Evolutionary conservation across 2,329 filamentous ascomycete genomes (phyloP).

Genomic region (Paradendryphiella salina): DNA sequence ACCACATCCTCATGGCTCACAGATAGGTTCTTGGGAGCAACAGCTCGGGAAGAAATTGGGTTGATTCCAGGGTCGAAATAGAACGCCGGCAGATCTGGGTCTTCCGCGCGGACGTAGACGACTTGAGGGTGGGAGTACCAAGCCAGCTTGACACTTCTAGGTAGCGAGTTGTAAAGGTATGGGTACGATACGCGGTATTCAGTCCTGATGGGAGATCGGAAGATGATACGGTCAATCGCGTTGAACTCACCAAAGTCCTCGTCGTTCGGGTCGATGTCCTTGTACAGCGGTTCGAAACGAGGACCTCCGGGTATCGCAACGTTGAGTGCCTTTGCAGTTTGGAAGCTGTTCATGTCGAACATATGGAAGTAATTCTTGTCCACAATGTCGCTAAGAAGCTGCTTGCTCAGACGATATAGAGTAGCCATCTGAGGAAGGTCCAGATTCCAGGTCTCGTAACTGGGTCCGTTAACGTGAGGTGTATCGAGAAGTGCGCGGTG

Average conservation of each 20-base stretch:
- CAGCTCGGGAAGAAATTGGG: constrained; percentile 91
- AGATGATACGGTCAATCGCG: constrained; percentile 98
- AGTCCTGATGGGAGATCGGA: constrained; percentile 89
- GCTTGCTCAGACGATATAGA: constrained; percentile 86
- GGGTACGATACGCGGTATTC: constrained; percentile 95
- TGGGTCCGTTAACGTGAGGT: constrained; percentile 90
- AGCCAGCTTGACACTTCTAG: constrained; percentile 86
- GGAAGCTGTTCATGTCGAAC: constrained; percentile 91
- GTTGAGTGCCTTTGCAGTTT: constrained; percentile 95
- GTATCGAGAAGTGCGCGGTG: constrained; percentile 89
- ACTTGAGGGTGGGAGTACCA: constrained; percentile 95
- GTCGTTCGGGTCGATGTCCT: constrained; percentile 97
- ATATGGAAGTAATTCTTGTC: constrained; percentile 98
- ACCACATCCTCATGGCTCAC: constrained; percentile 91
- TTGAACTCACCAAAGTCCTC: constrained; percentile 99
- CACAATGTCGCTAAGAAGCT: constrained; percentile 85
- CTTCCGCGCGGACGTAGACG: constrained; percentile 86
- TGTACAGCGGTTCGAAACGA: constrained; percentile 94
- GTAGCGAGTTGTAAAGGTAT: constrained; percentile 93
- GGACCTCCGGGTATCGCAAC: constrained; percentile 97
- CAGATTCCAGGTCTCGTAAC: constrained; percentile 96
- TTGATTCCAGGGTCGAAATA: constrained; percentile 99
- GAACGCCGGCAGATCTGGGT: constrained; percentile 88
- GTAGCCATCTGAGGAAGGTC: constrained; percentile 94
- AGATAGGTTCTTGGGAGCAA: constrained; percentile 91